phyloP scores from a whole-genome alignment of 2,329 filamentous ascomycete species.

The Xylaria arbuscula region DNA sequence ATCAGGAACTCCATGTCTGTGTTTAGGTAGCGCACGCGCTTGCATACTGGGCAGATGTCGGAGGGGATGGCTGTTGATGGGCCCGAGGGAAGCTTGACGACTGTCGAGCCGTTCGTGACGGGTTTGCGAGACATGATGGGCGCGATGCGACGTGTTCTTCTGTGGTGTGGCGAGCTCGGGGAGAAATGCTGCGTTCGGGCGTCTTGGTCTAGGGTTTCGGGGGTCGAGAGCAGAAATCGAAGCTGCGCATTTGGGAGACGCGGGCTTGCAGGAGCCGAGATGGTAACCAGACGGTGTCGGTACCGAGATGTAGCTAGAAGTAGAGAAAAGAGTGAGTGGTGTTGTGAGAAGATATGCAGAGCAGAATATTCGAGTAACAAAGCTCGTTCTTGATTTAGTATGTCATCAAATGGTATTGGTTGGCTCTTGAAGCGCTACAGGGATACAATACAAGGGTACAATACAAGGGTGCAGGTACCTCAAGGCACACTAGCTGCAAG shows the following conservation, averaged over 20 bases:
- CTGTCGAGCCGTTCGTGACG: slow-evolving; percentile 38
- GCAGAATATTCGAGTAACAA: no score
- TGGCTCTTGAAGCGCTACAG: slow-evolving; percentile 1
- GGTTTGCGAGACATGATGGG: slow-evolving; percentile 54
- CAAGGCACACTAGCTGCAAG: slow-evolving; percentile 12
- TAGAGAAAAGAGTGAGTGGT: background rate
- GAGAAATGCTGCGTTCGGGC: background rate
- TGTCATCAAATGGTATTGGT: background rate
- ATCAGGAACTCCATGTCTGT: slow-evolving; percentile 93
- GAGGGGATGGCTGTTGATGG: slow-evolving; percentile 51
- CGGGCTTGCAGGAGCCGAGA: slow-evolving; percentile 20
- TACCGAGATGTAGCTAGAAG: background rate
- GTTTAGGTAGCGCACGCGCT: slow-evolving; percentile 95
- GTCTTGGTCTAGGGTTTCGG: background rate
- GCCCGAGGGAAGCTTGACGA: slow-evolving; percentile 30
- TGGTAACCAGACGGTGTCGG: background rate
- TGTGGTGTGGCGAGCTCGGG: background rate
- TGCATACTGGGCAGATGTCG: slow-evolving; percentile 97
- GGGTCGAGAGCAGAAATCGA: background rate
- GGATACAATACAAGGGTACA: background rate
- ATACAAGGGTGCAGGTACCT: background rate
- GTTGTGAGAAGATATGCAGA: background rate
- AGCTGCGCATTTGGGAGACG: slow-evolving; percentile 26
- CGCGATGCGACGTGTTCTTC: slow-evolving; percentile 1
- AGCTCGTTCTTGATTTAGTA: no score